Evolutionary conservation across 2,329 filamentous ascomycete genomes (phyloP), one percentile per base, ranked within the genome.

Genomic region (Claviceps digitariae): DNA sequence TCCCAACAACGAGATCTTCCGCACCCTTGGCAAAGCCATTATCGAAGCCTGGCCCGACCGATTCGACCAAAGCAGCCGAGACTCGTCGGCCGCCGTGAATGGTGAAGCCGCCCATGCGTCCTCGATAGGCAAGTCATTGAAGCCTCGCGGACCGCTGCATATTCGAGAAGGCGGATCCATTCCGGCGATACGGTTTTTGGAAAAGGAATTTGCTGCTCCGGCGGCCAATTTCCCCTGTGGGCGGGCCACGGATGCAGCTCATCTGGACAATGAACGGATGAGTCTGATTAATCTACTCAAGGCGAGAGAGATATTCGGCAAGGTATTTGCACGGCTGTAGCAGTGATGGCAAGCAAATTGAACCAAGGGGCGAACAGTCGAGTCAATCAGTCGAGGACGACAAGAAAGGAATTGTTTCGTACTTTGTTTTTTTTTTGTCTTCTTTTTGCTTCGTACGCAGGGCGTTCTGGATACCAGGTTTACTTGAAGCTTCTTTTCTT

Each of bases 161-260:
- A 98, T 98, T 60, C 81, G 93, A 10, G 93, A 98, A 69, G 93
- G 93, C 13, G 93, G 93, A 5, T 94, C 87, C 0, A 98, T 98
- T 60, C 93, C 93, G 0, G 88, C 88, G 0, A 97, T 97, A 54
- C 76, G 93, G 6, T 97, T 97, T 64, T 66, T 97, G 40, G 91
- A 97, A 67, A 95, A 95, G 71, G 89, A 95, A 62, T 96, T 97
- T 64, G 77, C 78, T 2, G 93, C 93, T 0, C 90, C 90, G 0
- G 91, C 93, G 0, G 91, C 91, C 0, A 90, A 97, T 67, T 70
- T 98, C 36, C 94, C 93, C 0, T 96, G 90, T 63, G 94, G 94
- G 0, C 90, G 96, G 69, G 90, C 91, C 13, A 96, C 88, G 61
- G 93, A 98, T 64, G 84, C 84, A 51, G 93, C 91, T 20, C 93